Evolutionary conservation across 768 basidiomycete genomes (phyloP).

Genomic region (Boletus pseudo-olivaceus): DNA sequence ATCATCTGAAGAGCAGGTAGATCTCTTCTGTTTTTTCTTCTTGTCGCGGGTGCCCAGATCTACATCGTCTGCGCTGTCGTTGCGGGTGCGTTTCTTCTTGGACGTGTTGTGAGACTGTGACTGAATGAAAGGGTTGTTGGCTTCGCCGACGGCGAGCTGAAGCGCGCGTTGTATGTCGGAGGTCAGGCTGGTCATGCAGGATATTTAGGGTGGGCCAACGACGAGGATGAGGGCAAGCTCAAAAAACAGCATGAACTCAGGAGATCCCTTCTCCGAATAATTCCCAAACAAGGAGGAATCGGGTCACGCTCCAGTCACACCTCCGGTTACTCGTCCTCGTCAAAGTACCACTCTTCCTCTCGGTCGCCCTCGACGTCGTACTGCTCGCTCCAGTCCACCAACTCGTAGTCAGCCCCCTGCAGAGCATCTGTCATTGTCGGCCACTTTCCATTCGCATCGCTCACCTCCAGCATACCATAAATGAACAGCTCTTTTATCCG

Average conservation of each 20-base stretch:
- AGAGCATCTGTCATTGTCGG: conserved; percentile 1
- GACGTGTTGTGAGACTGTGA: conserved; percentile 21
- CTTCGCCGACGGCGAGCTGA: conserved; percentile 47
- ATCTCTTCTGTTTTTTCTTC: conserved; percentile 35
- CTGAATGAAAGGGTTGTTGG: conserved; percentile 37
- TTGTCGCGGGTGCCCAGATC: conserved; percentile 24
- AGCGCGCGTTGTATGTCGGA: conserved; percentile 49
- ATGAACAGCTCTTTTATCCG: conserved; percentile 67
- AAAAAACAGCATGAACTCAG: not conserved
- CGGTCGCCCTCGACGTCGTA: conserved; percentile 58
- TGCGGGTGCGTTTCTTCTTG: conserved; percentile 36
- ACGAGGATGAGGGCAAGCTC: conserved; percentile 41
- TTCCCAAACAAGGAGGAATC: conserved; percentile 8
- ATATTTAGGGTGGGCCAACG: conserved; percentile 41
- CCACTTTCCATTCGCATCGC: conserved; percentile 16
- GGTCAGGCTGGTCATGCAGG: conserved; percentile 32
- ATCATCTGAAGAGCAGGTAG: not conserved
- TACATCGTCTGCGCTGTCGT: conserved; percentile 9
- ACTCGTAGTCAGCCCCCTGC: conserved; percentile 67
- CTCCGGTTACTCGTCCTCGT: conserved; percentile 46
- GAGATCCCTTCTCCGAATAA: conserved; percentile 9
- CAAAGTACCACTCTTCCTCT: conserved; percentile 74
- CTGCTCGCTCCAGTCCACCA: conserved; percentile 71
- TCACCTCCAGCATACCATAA: conserved; percentile 70
- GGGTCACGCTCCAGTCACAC: conserved; percentile 1